These are phyloP conservation scores for Sphagnum tenellum DNA, from an alignment of 225 moss, liverwort and hornwort genomes.

Conservation along the genomic window DNA sequence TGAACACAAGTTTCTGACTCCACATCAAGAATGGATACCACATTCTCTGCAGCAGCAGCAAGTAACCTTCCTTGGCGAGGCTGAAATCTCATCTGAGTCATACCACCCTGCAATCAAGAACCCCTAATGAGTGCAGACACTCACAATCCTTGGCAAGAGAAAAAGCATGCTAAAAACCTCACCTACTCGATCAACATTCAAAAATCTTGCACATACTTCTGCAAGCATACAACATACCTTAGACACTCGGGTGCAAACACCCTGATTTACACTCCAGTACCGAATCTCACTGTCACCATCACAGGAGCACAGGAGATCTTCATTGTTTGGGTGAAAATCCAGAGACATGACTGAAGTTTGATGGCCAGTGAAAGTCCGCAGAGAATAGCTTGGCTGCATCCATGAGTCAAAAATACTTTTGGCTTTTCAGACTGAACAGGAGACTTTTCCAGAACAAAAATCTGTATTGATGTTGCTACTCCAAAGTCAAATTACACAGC, in stretches of 20 bases:
- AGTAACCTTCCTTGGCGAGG: conserved; percentile 88
- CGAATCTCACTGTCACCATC: conserved; percentile 98
- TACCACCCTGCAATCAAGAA: conserved; percentile 62
- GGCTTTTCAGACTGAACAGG: background rate
- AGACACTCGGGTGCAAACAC: conserved; percentile 79
- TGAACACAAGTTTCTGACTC: conserved; percentile 87
- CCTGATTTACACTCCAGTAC: conserved; percentile 92
- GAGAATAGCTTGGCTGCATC: conserved; percentile 80
- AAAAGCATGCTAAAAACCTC: background rate
- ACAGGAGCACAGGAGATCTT: conserved; percentile 94
- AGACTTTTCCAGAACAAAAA: background rate
- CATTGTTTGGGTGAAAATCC: conserved; percentile 88
- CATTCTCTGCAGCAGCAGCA: conserved; percentile 91
- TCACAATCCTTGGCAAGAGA: background rate
- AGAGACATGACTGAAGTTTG: conserved; percentile 91
- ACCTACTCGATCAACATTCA: background rate
- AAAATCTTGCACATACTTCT: background rate
- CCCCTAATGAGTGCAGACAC: background rate
- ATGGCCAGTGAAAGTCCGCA: conserved; percentile 80
- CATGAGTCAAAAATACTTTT: background rate
- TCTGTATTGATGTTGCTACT: background rate
- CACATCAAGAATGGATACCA: conserved; percentile 94
- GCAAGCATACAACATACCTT: conserved; percentile 41
- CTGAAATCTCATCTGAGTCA: conserved; percentile 98
- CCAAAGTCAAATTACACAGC: background rate